Conservation (phyloP, 2,329 filamentous ascomycete genomes). For the Penicillium sp. region DNA sequence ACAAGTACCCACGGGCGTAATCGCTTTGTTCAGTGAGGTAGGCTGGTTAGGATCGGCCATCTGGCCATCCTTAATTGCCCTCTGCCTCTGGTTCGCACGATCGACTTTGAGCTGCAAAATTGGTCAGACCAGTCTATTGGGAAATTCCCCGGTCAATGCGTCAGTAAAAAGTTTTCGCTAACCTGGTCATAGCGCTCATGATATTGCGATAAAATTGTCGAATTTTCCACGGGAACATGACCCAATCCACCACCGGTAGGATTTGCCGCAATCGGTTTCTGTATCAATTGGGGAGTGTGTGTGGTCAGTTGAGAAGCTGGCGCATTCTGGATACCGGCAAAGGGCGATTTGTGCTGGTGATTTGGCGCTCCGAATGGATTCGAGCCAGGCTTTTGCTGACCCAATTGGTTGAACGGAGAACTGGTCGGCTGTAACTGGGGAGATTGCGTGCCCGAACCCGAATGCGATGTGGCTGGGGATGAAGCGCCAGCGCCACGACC, state of each 20-base stretch:
- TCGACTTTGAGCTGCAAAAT: conserved; percentile 47
- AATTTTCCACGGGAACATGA: conserved; percentile 24
- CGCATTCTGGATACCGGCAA: conserved; percentile 19
- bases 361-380: conserved; percentile 17
- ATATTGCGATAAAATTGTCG: conserved; percentile 25
- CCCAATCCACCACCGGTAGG: neutral
- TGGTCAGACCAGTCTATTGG: conserved; percentile 3
- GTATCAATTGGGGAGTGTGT: neutral
- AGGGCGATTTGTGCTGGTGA: conserved; percentile 21
- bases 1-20: conserved; percentile 62
- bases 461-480: conserved; percentile 12
- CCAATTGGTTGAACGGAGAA: conserved; percentile 30
- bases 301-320: conserved; percentile 1
- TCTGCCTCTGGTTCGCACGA: conserved; percentile 50
- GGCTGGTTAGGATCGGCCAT: conserved; percentile 61
- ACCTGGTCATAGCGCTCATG: conserved; percentile 41
- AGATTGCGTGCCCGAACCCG: neutral
- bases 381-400: conserved; percentile 15
- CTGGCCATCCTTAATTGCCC: conserved; percentile 54
- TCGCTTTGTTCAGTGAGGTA: conserved; percentile 59
- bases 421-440: neutral
- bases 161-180: conserved; percentile 6
- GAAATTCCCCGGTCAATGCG: neutral
- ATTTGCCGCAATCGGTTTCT: neutral
- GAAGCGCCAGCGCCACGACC: conserved; percentile 22